Evolutionary conservation across 495 filamentous ascomycete genomes (phyloP), one percentile per base, ranked within the genome.

Genomic region (Pyrenula aspistea): DNA sequence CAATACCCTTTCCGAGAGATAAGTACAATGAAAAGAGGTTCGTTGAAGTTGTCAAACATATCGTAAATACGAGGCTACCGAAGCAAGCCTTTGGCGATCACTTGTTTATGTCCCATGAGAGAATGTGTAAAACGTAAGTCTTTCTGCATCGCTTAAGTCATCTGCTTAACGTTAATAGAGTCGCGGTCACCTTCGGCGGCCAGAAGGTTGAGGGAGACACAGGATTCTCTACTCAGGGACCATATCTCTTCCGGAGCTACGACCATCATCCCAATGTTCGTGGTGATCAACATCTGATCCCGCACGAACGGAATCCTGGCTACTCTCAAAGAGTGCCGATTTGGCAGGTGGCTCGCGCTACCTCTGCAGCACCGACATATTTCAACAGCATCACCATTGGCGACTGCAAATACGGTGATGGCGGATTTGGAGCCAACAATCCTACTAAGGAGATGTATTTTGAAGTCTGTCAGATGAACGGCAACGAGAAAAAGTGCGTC

Each of bases 301-400:
- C 21, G 12, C 71, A 72, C 58, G 65, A 70, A 67, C 67, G 75
- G 22, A 59, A 60, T 54, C 49, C 55, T 49, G 36, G 52, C 12
- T 54, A 49, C 19, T 49, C 60, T 24, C 48, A 73, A 53, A 56
- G 63, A 20, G 57, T 76, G 12, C 62, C 65, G 0, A 74, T 81
- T 49, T 80, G 76, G 75, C 52, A 76, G 60, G 74, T 78, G 0
- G 78, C 77, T 0, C 67, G 77, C 10, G 77, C 77, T 1, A 80
- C 77, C 2, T 76, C 71, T 2, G 77, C 77, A 0, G 77, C 77
- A 2, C 74, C 77, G 0, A 70, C 74, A 31, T 80, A 74, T 60
- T 80, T 81, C 62, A 67, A 76, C 47, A 57, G 68, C 0, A 57
- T 65, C 23, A 56, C 25, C n/a, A 60, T 62, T n/a, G 59, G 65